Evolutionary conservation across 208 protist genomes (phyloP).

Genomic region (Spongospora subterranea): DNA sequence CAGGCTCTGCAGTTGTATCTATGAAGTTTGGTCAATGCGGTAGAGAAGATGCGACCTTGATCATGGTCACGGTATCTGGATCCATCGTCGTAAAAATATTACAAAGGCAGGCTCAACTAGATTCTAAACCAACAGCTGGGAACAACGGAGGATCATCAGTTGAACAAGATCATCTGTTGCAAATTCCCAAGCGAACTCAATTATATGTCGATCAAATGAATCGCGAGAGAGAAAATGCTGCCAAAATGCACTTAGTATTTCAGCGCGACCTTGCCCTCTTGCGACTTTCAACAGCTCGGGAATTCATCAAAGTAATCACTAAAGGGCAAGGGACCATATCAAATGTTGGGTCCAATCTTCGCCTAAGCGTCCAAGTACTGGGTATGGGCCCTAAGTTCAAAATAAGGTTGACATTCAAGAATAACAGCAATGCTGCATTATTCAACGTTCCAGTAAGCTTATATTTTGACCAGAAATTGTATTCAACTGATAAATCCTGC

Average conservation of each 20-base stretch:
- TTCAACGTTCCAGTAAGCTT: conserved; percentile 78
- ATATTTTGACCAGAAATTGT: conserved; percentile 74
- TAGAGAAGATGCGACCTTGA: conserved; percentile 84
- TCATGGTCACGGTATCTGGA: conserved; percentile 84
- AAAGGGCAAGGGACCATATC: conserved; percentile 66
- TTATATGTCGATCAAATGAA: conserved; percentile 90
- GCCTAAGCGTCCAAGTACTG: conserved; percentile 79
- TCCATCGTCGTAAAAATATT: conserved; percentile 87
- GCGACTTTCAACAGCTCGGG: conserved; percentile 81
- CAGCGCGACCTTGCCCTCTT: conserved; percentile 88
- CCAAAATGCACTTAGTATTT: conserved; percentile 87
- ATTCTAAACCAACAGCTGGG: neutral
- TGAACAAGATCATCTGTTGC: conserved; percentile 88
- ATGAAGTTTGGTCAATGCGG: conserved; percentile 88
- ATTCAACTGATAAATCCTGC: conserved; percentile 72
- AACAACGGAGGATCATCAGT: conserved; percentile 77
- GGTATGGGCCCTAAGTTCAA: conserved; percentile 88
- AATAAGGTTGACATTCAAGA: conserved; percentile 82
- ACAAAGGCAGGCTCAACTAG: conserved; percentile 79
- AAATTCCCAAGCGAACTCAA: conserved; percentile 85
- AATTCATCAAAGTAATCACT: conserved; percentile 83
- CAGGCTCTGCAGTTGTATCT: conserved; percentile 79
- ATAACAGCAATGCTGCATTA: conserved; percentile 73
- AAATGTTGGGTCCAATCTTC: conserved; percentile 60
- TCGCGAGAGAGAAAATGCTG: conserved; percentile 78